Percentiles rank a stretch among this genome's conserved stretches.
Conservation (phyloP, 2,329 filamentous ascomycete genomes). For the Ambrosiella cleistominuta region DNA sequence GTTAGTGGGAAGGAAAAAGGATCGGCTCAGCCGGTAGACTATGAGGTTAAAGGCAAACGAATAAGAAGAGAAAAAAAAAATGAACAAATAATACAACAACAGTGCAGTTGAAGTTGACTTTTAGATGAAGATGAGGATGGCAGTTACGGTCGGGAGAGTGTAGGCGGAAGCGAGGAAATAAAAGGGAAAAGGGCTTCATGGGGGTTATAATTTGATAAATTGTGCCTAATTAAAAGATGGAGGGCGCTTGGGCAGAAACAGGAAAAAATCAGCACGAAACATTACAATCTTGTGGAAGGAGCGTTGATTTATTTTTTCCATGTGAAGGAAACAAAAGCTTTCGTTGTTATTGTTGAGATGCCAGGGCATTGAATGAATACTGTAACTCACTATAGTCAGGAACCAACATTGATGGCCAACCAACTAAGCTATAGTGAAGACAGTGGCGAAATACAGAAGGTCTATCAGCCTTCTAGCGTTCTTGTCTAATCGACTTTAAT, state of each 20-base stretch:
- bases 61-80: constrained; percentile 1
- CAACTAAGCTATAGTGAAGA: no score
- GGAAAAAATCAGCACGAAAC: not conserved
- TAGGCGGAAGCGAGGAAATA: constrained; percentile 1
- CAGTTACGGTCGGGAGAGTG: not conserved
- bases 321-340: not conserved
- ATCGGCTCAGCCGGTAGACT: constrained; percentile 10
- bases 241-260: not conserved
- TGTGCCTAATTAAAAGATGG: not conserved
- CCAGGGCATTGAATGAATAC: no score
- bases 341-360: no score
- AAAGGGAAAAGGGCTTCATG: not conserved
- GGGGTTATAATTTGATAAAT: not conserved
- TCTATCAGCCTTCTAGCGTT: no score
- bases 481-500: no score
- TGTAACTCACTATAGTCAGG: no score
- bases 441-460: no score
- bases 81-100: constrained; percentile 1
- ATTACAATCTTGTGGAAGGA: not conserved
- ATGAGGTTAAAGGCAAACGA: not conserved
- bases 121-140: not conserved
- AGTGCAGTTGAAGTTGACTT: not conserved
- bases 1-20: not conserved
- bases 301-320: not conserved
- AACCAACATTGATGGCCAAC: no score